Evolutionary conservation across 31 red algal genomes (phyloP).

Genomic region (Asparagopsis taxiformis): DNA sequence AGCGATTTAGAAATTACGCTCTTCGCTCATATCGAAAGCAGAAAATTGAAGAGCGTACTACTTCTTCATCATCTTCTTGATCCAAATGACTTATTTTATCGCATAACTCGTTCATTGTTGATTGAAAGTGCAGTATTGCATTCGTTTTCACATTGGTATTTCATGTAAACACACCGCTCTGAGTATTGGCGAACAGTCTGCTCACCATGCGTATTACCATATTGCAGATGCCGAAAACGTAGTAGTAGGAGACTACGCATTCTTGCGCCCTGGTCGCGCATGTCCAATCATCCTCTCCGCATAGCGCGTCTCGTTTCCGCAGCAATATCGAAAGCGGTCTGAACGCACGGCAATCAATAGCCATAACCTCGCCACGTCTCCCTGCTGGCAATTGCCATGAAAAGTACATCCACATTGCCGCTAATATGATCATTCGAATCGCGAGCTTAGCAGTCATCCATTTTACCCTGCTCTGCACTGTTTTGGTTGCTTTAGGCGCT

Average conservation of each 20-base stretch:
- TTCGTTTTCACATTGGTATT: neutral
- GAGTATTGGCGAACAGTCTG: neutral
- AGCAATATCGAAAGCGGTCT: conserved; percentile 30
- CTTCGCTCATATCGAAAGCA: conserved; percentile 41
- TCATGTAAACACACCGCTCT: neutral
- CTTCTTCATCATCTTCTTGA: neutral
- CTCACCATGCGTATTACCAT: neutral
- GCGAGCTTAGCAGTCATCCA: neutral
- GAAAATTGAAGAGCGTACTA: conserved; percentile 1
- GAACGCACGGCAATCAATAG: conserved; percentile 40
- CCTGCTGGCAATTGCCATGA: conserved; percentile 7
- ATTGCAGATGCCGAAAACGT: neutral
- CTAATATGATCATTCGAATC: neutral
- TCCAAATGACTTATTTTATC: too few species aligned
- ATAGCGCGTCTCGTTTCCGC: conserved; percentile 4
- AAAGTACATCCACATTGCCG: conserved; percentile 13
- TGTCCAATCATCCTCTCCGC: conserved; percentile 33
- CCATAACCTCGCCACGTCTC: conserved; percentile 13
- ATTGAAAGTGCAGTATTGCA: neutral
- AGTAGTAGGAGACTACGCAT: conserved; percentile 27
- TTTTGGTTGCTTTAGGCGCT: neutral
- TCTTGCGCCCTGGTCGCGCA: conserved; percentile 25
- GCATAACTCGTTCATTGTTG: too few species aligned
- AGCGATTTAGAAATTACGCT: conserved; percentile 52
- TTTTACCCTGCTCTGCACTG: neutral